phyloP scores from a whole-genome alignment of 306 rosid species.

The Glycine soja region DNA sequence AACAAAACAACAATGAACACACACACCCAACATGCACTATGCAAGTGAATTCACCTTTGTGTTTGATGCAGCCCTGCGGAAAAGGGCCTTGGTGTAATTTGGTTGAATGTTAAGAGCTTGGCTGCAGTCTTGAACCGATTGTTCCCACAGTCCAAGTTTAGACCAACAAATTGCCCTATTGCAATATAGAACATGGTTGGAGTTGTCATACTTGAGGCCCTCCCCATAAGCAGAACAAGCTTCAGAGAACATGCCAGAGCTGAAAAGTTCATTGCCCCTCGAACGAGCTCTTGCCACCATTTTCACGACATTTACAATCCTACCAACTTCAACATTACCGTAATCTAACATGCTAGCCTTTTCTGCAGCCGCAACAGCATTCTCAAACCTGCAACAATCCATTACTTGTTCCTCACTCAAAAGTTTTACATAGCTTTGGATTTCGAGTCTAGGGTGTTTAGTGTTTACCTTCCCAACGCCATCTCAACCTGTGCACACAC shows the following conservation, averaged over 20 bases:
- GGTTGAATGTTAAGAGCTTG: conserved; percentile 85
- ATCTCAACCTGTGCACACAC: conserved; percentile 81
- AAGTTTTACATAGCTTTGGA: conserved; percentile 2
- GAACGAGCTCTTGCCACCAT: conserved; percentile 84
- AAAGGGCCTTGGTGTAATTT: conserved; percentile 84
- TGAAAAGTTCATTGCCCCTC: conserved; percentile 78
- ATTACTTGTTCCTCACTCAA: conserved; percentile 48
- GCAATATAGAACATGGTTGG: conserved; percentile 76
- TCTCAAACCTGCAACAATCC: conserved; percentile 81
- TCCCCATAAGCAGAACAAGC: conserved; percentile 94
- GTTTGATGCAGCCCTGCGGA: conserved; percentile 82
- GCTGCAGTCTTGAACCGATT: conserved; percentile 85
- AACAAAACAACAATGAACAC: conserved; percentile 15
- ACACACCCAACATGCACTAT: not conserved
- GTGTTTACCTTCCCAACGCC: conserved; percentile 90
- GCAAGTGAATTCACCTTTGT: conserved; percentile 63
- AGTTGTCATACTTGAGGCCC: conserved; percentile 78
- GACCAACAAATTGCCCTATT: conserved; percentile 96
- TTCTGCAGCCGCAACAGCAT: conserved; percentile 72
- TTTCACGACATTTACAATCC: conserved; percentile 66
- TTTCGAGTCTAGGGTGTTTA: conserved; percentile 7
- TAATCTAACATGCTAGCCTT: conserved; percentile 68
- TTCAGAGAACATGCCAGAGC: conserved; percentile 73
- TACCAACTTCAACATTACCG: conserved; percentile 65
- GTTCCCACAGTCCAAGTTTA: conserved; percentile 90